Percentiles rank a stretch among this genome's conserved stretches.
Evolutionary conservation across 169 alveolate species (phyloP).

Genomic region (Plasmodium chabaudi): DNA sequence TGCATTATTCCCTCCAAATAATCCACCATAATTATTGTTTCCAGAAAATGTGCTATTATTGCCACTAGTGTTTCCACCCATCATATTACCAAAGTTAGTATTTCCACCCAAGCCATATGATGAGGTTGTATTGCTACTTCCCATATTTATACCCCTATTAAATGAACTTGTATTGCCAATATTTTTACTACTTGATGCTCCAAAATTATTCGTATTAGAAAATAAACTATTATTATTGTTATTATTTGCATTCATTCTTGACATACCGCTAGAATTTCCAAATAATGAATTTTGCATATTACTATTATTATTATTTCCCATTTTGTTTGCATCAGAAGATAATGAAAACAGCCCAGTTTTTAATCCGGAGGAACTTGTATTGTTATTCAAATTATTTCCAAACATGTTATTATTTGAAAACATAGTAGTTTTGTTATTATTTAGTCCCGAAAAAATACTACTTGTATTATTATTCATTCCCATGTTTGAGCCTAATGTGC

Average conservation of each 20-base stretch:
- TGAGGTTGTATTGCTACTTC: not conserved
- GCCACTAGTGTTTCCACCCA: not conserved
- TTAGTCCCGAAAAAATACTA: slow-evolving; percentile 11
- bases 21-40: no score
- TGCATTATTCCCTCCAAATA: not conserved
- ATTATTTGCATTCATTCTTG: slow-evolving; percentile 4
- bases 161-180: not conserved
- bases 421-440: slow-evolving; percentile 8
- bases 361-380: not conserved
- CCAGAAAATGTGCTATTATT: not conserved
- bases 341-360: slow-evolving; percentile 28
- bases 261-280: not conserved
- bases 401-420: slow-evolving; percentile 16
- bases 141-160: not conserved
- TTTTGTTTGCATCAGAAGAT: slow-evolving; percentile 6
- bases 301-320: slow-evolving; percentile 28
- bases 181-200: slow-evolving; percentile 5
- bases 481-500: no score
- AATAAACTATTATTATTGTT: not conserved
- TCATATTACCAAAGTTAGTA: slow-evolving; percentile 6
- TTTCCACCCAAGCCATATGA: not conserved
- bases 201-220: slow-evolving; percentile 6
- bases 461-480: slow-evolving; percentile 6
- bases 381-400: slow-evolving; percentile 16
- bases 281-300: not conserved